Base-by-base conservation (phyloP, 129 eudicot species). In the Tagetes patula region DNA sequence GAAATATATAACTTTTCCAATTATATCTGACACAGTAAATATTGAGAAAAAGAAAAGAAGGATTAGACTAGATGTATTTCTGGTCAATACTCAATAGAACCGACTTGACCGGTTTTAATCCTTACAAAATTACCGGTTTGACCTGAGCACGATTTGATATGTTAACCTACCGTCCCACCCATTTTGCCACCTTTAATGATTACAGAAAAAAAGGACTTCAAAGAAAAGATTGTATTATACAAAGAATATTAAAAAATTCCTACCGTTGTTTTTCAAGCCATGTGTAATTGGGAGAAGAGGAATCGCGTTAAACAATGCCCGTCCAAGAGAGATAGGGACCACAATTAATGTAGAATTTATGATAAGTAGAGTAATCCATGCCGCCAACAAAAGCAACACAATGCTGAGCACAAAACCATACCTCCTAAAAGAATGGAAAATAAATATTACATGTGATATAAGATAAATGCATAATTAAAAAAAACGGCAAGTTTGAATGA, bases 341-440 rank as follows among this genome's bases (percentile, higher is more conserved):
- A 40, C 69, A 39, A 64, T 64, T 64, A 64, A 1, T 20, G 48
- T 39, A 36, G 95, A 89, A 68, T 92, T 89, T 45, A 84, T 83
- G 36, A 89, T 70, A 1, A 92, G 91, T 27, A 89, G 85, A 9
- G 98, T 92, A 88, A 89, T 84, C 98, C 98, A 92, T 46, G 98
- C 98, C 62, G 86, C 91, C 84, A 92, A 70, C 81, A 92, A 63
- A 80, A 92, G 79, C 73, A 92, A 81, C 79, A 92, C 96, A 36
- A 92, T 92, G 14, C 84, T 83, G 38, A 92, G 74, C 81, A 89
- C 88, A 85, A 92, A 89, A 77, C 87, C 77, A 58, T 82, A 89
- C 88, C 95, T 83, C 70, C 98, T 92, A 72, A 13, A 83, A 81
- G 11, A 74, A 37, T 0, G 20, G 49, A 52, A 40, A 68, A 76